Evolutionary conservation across 164 flowering plant species (phyloP).

Genomic region (Litsea cubeba): DNA sequence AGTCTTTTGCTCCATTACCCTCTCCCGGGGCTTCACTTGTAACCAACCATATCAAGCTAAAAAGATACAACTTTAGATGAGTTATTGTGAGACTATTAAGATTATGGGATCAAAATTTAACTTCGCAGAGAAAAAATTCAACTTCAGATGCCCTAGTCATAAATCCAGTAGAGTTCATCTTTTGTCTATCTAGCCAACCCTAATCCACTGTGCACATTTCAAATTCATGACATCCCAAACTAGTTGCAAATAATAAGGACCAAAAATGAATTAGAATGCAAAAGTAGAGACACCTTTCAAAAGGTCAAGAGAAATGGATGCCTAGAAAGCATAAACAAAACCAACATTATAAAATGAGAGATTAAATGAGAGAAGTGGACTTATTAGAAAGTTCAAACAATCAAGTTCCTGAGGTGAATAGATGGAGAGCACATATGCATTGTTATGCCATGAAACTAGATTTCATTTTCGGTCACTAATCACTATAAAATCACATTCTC

Average conservation of each 20-base stretch:
- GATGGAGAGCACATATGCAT: not conserved
- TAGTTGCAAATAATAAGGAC: not conserved
- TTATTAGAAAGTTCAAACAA: not conserved
- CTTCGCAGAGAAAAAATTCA: too few relatives aligned
- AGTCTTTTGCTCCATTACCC: too few relatives aligned
- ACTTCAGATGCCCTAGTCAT: not conserved
- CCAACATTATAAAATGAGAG: not conserved
- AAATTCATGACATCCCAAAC: not conserved
- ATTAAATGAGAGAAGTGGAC: not conserved
- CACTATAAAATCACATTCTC: not conserved
- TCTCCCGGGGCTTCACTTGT: too few relatives aligned
- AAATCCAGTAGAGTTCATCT: not conserved
- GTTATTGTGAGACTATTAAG: too few relatives aligned
- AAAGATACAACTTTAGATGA: too few relatives aligned
- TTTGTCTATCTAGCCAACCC: not conserved
- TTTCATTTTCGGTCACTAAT: not conserved
- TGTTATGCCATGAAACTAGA: not conserved
- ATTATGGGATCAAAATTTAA: too few relatives aligned
- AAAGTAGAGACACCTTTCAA: not conserved
- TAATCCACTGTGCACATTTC: not conserved
- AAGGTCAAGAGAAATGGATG: not conserved
- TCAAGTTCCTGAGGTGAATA: not conserved
- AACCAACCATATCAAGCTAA: too few relatives aligned
- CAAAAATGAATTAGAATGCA: not conserved
- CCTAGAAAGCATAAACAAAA: not conserved